Conservation (phyloP, 495 filamentous ascomycete genomes). For the Aspergillus kassunensis region DNA sequence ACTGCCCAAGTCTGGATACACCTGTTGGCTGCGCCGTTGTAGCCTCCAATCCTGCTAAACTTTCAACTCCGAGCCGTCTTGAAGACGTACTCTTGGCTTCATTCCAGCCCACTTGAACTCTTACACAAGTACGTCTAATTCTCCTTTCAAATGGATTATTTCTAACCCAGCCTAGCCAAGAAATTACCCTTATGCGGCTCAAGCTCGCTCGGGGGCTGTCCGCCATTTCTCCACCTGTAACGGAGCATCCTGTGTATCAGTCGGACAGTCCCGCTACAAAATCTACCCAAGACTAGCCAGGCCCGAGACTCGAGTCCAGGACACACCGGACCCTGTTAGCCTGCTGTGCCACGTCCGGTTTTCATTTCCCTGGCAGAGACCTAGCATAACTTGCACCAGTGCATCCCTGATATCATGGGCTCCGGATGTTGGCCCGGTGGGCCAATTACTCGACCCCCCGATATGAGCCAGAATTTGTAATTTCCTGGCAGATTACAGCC, state of each 20-base stretch:
- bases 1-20: background rate
- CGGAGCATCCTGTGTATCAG: background rate
- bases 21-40: too few species aligned
- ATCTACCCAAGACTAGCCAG: background rate
- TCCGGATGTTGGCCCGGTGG: background rate
- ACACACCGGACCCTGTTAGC: conserved; percentile 1
- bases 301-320: too few species aligned
- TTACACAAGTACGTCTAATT: too few species aligned
- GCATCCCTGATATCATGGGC: background rate
- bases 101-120: too few species aligned
- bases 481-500: background rate
- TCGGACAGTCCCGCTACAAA: background rate
- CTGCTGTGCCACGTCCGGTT: background rate
- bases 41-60: too few species aligned
- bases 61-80: too few species aligned
- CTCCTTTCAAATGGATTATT: too few species aligned
- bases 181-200: conserved; percentile 4
- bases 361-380: background rate
- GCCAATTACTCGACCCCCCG: background rate
- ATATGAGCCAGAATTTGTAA: background rate
- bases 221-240: background rate
- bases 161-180: background rate
- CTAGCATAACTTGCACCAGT: background rate
- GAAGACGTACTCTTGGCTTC: too few species aligned
- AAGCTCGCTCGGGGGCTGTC: background rate